These are phyloP conservation scores for Fusarium coffeatum DNA, from an alignment of 2,329 filamentous ascomycete genomes.

Conservation along the genomic window DNA sequence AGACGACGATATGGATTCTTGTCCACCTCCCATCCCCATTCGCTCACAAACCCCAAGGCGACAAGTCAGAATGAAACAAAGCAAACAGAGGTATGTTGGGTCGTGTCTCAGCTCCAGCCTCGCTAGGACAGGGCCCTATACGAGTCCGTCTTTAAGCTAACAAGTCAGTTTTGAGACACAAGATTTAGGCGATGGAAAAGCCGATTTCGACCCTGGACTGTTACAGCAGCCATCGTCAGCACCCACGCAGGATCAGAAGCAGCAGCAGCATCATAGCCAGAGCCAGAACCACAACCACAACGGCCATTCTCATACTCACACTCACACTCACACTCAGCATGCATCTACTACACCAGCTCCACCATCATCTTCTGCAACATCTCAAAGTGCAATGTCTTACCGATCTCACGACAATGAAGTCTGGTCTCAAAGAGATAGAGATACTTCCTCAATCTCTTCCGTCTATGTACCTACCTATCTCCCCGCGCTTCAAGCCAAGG, in stretches of 20 bases:
- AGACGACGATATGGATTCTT: slow-evolving; percentile 18
- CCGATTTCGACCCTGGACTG: slow-evolving; percentile 11
- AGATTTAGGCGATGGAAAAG: slow-evolving; percentile 23
- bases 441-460: slow-evolving; percentile 36
- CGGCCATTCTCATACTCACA: not conserved
- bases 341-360: not conserved
- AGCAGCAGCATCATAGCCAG: not conserved
- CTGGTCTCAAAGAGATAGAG: slow-evolving; percentile 31
- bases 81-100: slow-evolving; percentile 12
- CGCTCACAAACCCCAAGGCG: slow-evolving; percentile 13
- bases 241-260: not conserved
- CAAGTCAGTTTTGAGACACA: slow-evolving; percentile 25
- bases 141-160: not conserved
- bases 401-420: slow-evolving; percentile 22
- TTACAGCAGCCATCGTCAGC: slow-evolving; percentile 9
- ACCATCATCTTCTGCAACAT: slow-evolving; percentile 26
- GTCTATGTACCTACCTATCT: slow-evolving; percentile 29
- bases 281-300: not conserved
- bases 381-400: slow-evolving; percentile 30
- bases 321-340: not conserved
- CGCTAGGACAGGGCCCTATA: not conserved
- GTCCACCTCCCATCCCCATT: slow-evolving; percentile 15
- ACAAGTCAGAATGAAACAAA: slow-evolving; percentile 11
- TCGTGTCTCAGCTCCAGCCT: not conserved
- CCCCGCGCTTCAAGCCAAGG: slow-evolving; percentile 35